Percentiles rank a stretch among this genome's conserved stretches.
Evolutionary conservation across 1,284 basidiomycete genomes (phyloP).

Genomic region (Irpex sp.): DNA sequence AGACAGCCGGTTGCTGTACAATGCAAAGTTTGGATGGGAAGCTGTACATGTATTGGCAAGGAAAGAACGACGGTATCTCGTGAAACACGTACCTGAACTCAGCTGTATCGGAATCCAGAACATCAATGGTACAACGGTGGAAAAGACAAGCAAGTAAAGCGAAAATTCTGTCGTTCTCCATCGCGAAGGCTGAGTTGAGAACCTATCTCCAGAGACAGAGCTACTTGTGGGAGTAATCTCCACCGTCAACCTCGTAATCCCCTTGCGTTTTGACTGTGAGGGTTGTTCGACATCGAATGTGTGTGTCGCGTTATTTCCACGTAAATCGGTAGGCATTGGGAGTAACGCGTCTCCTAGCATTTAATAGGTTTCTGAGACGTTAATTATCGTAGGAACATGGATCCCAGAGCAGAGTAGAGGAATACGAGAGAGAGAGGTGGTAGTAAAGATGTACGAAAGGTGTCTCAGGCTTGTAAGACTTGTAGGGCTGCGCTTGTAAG

Average conservation of each 20-base stretch:
- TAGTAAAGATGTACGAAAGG: neutral
- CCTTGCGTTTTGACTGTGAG: conserved; percentile 25
- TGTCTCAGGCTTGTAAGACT: no score
- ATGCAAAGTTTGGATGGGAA: conserved; percentile 78
- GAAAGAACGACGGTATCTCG: neutral
- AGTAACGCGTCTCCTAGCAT: conserved; percentile 34
- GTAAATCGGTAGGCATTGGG: conserved; percentile 40
- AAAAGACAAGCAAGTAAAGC: conserved; percentile 77
- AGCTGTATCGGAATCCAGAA: conserved; percentile 83
- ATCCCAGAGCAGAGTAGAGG: neutral
- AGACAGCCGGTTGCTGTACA: conserved; percentile 70
- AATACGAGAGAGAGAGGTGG: neutral
- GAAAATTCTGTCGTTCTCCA: conserved; percentile 91
- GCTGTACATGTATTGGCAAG: conserved; percentile 45
- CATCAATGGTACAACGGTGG: conserved; percentile 81
- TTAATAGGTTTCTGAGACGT: neutral
- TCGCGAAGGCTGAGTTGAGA: conserved; percentile 46
- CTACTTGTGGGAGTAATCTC: conserved; percentile 50
- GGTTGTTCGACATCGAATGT: conserved; percentile 28
- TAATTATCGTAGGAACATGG: neutral
- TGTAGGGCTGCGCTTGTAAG: no score
- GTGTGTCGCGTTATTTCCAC: conserved; percentile 21
- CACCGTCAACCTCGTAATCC: conserved; percentile 55
- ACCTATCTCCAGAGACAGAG: conserved; percentile 24
- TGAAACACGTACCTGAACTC: conserved; percentile 64